Percentiles rank a stretch among this genome's conserved stretches.
Conservation (phyloP, 1,284 basidiomycete genomes). For the Cryptococcus neoformans region DNA sequence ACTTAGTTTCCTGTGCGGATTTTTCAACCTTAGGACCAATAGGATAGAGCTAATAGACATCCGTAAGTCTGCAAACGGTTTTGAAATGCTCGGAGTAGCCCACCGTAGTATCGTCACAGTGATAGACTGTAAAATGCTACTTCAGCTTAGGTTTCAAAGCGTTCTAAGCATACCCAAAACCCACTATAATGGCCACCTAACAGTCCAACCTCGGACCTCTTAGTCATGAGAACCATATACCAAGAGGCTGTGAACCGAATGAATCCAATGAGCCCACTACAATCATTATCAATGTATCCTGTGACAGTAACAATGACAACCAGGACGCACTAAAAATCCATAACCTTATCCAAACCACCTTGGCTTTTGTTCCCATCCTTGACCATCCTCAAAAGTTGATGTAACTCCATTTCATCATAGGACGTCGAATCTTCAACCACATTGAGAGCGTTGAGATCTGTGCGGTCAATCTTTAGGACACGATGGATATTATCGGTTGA, state of each 20-base stretch:
- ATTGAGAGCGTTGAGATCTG: slow-evolving; percentile 65
- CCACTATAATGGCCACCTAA: slow-evolving; percentile 85
- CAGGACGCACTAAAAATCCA: slow-evolving; percentile 61
- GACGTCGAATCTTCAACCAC: slow-evolving; percentile 82
- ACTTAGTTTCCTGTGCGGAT: slow-evolving; percentile 74
- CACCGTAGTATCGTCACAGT: slow-evolving; percentile 90
- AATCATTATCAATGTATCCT: not conserved
- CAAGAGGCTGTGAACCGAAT: slow-evolving; percentile 85
- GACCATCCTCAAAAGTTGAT: slow-evolving; percentile 85
- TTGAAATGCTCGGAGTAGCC: not conserved
- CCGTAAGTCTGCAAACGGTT: not conserved
- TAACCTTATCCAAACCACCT: slow-evolving; percentile 80
- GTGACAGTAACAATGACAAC: not conserved
- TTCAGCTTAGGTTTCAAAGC: not conserved
- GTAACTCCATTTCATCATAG: slow-evolving; percentile 86
- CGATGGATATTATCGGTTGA: slow-evolving; percentile 63
- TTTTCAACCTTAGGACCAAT: slow-evolving; percentile 57
- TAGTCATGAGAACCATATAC: slow-evolving; percentile 87
- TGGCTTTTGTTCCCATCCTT: slow-evolving; percentile 87
- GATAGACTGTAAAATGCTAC: slow-evolving; percentile 61
- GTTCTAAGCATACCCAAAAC: slow-evolving; percentile 4
- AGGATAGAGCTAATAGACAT: slow-evolving; percentile 36
- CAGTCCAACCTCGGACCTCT: slow-evolving; percentile 87
- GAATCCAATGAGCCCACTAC: slow-evolving; percentile 61
- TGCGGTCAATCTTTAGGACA: slow-evolving; percentile 88